Conservation (phyloP, 306 rosid species). For the Bauhinia variegata region DNA sequence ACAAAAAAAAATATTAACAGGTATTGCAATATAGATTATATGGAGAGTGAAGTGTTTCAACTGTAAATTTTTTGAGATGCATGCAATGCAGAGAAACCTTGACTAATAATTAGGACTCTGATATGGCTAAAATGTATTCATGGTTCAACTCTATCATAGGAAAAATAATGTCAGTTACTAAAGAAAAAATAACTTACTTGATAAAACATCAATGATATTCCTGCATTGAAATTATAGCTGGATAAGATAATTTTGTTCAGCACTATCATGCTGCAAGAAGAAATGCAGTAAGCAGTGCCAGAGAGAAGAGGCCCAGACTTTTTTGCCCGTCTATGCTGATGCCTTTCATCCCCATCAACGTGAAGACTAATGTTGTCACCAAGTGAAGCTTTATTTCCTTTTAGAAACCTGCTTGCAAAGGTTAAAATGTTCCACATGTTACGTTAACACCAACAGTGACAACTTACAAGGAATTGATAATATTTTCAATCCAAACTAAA, state of each 20-base stretch:
- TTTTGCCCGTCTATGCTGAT: slow-evolving; percentile 56
- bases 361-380: slow-evolving; percentile 39
- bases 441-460: slow-evolving; percentile 12
- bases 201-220: slow-evolving; percentile 87
- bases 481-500: neutral
- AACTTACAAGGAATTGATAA: no score
- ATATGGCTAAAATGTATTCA: neutral
- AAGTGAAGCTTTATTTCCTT: slow-evolving; percentile 48
- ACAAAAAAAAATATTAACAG: neutral
- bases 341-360: slow-evolving; percentile 55
- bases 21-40: no score
- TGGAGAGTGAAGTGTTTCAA: no score
- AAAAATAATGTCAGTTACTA: neutral
- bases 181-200: slow-evolving; percentile 58
- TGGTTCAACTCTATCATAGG: neutral
- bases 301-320: slow-evolving; percentile 74
- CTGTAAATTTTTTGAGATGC: neutral
- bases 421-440: slow-evolving; percentile 22
- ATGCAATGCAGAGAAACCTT: neutral
- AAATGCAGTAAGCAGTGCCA: slow-evolving; percentile 84
- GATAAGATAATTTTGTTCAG: slow-evolving; percentile 82
- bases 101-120: neutral
- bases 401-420: slow-evolving; percentile 55
- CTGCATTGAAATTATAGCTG: slow-evolving; percentile 77
- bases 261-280: slow-evolving; percentile 92